Base-by-base conservation (phyloP, 2,329 filamentous ascomycete species). In the Colletotrichum tanaceti region DNA sequence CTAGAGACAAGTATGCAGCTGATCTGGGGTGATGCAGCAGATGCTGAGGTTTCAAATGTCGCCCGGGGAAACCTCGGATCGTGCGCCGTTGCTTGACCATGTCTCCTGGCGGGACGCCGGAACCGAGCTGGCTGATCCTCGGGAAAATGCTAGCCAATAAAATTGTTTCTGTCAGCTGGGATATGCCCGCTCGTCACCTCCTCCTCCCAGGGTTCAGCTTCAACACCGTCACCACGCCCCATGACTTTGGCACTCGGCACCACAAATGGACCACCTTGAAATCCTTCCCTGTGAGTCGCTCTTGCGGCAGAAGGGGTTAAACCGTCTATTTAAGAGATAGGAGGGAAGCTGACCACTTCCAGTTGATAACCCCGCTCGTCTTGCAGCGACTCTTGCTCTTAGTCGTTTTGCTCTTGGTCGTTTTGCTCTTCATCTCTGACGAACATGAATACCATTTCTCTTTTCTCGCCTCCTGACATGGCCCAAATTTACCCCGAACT, bases 401-500 rank as follows among this genome's bases (percentile, higher is more conserved):
- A n/a, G n/a, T n/a, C n/a, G n/a, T n/a, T n/a, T n/a, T n/a, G n/a
- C n/a, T 7, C 18, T 10, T 2, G 28, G 16, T 10, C 1, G 3
- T 13, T 10, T 20, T 28, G 6, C 10, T 52, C 18, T 20, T 24
- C 9, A 63, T 32, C 6, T 57, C 14, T 4, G 2, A 35, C 14
- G 6, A 24, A 20, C 16, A 5, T 16, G 35, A 9, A 9, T 4
- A 20, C 16, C 3, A 20, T 11, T 6, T 7, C 18, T 5, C 3
- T 2, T 1, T 18, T 28, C 7, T 22, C 9, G 2, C 1, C 5
- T 10, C 4, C 3, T 11, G 7, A 20, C 4, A 68, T 68, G 66
- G 38, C 35, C 3, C 46, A 38, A 3, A 39, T 38, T 2, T 65
- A 68, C n/a, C 62, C 62, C 18, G 55, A 68, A 10, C 62, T 68